Percentiles rank a stretch among this genome's conserved stretches.
phyloP scores from a whole-genome alignment of 2,329 filamentous ascomycete species.

The Aspergillus latus region DNA sequence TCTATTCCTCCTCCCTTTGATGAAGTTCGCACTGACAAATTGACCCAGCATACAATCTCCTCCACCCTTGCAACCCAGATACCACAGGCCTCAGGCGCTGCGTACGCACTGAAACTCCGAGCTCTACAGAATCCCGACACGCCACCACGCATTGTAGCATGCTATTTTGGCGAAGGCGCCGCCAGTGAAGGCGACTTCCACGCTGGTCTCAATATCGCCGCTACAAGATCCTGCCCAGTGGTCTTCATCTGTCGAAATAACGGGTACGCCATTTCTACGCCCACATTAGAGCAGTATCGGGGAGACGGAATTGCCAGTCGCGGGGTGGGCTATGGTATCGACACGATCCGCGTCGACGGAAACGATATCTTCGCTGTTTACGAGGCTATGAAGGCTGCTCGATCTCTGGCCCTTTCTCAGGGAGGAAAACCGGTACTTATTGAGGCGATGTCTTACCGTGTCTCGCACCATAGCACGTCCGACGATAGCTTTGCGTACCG shows the following conservation, averaged over 20 bases:
- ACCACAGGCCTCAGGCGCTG: constrained; percentile 82
- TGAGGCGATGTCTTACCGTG: constrained; percentile 97
- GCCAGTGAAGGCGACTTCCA: constrained; percentile 92
- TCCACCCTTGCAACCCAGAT: constrained; percentile 86
- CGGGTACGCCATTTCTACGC: constrained; percentile 86
- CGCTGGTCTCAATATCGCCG: constrained; percentile 85
- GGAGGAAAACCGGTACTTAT: constrained; percentile 83
- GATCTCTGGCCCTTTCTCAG: constrained; percentile 73
- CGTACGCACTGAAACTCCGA: constrained; percentile 83
- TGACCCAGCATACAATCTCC: constrained; percentile 76
- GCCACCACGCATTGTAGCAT: constrained; percentile 69
- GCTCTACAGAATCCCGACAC: constrained; percentile 68
- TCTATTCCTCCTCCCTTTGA: constrained; percentile 16
- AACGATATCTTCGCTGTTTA: constrained; percentile 90
- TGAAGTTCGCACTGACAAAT: neutral
- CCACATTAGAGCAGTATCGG: constrained; percentile 85
- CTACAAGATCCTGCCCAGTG: constrained; percentile 81
- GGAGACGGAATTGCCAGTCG: constrained; percentile 87
- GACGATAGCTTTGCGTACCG: constrained; percentile 98
- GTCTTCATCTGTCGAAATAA: constrained; percentile 93
- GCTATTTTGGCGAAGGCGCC: constrained; percentile 89
- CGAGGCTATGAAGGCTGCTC: constrained; percentile 74
- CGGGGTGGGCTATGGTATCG: constrained; percentile 88
- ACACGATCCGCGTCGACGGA: constrained; percentile 89
- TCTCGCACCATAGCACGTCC: constrained; percentile 93